Evolutionary conservation across 2,329 filamentous ascomycete genomes (phyloP).

Genomic region (Orbilia javanica): DNA sequence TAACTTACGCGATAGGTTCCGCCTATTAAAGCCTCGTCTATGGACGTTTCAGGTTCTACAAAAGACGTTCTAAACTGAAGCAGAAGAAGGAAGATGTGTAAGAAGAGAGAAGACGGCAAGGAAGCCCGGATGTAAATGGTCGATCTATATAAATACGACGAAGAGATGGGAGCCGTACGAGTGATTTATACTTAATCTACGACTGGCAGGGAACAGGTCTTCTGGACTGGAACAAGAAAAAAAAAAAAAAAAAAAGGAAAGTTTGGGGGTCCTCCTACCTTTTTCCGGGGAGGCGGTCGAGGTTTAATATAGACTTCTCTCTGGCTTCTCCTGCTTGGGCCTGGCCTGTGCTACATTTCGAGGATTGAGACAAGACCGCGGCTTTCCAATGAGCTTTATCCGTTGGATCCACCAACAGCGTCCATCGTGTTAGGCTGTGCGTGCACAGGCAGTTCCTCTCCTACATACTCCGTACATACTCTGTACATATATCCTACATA

Average conservation of each 20-base stretch:
- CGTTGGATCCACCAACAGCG: slow-evolving; percentile 30
- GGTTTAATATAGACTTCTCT: slow-evolving; percentile 40
- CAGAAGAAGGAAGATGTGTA: neutral
- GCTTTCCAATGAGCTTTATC: slow-evolving; percentile 13
- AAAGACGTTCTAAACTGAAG: neutral
- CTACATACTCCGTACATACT: no score
- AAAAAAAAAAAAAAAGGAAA: slow-evolving; percentile 26
- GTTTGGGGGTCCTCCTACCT: slow-evolving; percentile 34
- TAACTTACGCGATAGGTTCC: slow-evolving; percentile 34
- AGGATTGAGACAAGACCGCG: slow-evolving; percentile 4
- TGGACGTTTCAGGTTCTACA: slow-evolving; percentile 25
- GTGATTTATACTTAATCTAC: slow-evolving; percentile 49
- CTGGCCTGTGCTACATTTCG: slow-evolving; percentile 17
- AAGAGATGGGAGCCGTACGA: slow-evolving; percentile 34
- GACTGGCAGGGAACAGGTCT: slow-evolving; percentile 22
- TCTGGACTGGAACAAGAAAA: neutral
- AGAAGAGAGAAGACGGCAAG: slow-evolving; percentile 15
- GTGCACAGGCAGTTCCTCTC: neutral
- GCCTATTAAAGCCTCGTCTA: slow-evolving; percentile 3
- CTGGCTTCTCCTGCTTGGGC: neutral
- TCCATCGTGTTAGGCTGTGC: no score
- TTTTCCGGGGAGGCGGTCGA: slow-evolving; percentile 46
- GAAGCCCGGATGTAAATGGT: slow-evolving; percentile 16
- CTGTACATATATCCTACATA: no score
- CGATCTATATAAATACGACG: slow-evolving; percentile 44